Percentiles rank a stretch among this genome's conserved stretches.
Evolutionary conservation across 257 asterid genomes (phyloP).

Genomic region (Scutellaria barbata): DNA sequence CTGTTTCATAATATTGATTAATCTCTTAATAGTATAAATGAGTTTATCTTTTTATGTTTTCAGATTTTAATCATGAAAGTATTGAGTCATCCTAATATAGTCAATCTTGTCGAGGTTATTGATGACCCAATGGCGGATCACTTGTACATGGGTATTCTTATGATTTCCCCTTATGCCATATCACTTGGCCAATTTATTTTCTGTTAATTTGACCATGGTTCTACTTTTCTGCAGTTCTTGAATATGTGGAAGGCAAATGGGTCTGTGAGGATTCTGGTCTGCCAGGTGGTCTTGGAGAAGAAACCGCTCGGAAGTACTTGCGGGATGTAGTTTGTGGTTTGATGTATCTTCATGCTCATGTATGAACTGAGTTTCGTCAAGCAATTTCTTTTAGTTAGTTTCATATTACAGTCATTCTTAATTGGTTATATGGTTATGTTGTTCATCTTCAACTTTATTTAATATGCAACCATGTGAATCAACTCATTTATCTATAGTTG

Average conservation of each 20-base stretch:
- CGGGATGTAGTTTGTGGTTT: slow-evolving; percentile 89
- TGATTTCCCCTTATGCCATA: slow-evolving; percentile 32
- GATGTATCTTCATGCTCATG: slow-evolving; percentile 98
- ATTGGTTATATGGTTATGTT: not conserved
- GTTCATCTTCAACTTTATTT: not conserved
- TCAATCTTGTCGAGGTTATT: slow-evolving; percentile 92
- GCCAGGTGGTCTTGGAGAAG: slow-evolving; percentile 73
- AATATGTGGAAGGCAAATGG: slow-evolving; percentile 91
- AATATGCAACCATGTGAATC: not conserved
- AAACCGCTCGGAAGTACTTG: slow-evolving; percentile 71
- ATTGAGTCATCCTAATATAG: slow-evolving; percentile 94
- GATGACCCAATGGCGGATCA: slow-evolving; percentile 90
- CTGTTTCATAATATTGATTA: not conserved
- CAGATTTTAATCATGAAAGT: slow-evolving; percentile 96
- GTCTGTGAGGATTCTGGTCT: slow-evolving; percentile 83
- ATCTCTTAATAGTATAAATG: slow-evolving; percentile 31
- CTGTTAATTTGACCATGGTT: slow-evolving; percentile 29
- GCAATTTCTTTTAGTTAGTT: not conserved
- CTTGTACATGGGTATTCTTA: slow-evolving; percentile 87
- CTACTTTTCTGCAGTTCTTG: slow-evolving; percentile 68
- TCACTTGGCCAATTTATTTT: slow-evolving; percentile 8
- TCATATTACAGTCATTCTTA: not conserved
- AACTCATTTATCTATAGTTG: not conserved
- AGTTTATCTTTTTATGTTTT: slow-evolving; percentile 18
- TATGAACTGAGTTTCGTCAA: slow-evolving; percentile 44